Conservation (phyloP, 1,284 basidiomycete genomes). For the Cutaneotrichosporon sp. region DNA sequence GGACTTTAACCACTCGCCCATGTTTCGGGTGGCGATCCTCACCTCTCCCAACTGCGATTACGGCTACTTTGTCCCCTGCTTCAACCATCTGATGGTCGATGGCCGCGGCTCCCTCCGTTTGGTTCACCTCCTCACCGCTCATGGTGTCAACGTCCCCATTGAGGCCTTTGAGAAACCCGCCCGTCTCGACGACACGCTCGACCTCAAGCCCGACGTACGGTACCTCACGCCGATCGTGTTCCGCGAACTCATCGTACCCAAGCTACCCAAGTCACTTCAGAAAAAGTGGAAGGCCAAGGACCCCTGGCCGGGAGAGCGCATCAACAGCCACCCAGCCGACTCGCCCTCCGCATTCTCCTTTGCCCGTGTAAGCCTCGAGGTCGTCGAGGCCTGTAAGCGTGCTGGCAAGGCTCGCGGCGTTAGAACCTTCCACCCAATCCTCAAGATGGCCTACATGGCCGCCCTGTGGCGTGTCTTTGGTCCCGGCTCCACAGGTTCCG, state of each 20-base stretch:
- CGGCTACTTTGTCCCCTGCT: conserved; percentile 15
- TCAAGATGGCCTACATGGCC: conserved; percentile 33
- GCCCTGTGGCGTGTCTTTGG: conserved; percentile 34
- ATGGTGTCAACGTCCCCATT: background rate
- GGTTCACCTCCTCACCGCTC: conserved; percentile 9
- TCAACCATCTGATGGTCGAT: conserved; percentile 19
- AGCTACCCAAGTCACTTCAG: conserved; percentile 35
- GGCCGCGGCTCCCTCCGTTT: conserved; percentile 12
- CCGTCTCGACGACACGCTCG: conserved; percentile 33
- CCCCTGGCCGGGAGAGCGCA: conserved; percentile 33
- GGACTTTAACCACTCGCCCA: conserved; percentile 9
- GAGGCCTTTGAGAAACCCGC: conserved; percentile 9
- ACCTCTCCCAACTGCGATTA: conserved; percentile 31
- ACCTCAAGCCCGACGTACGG: conserved; percentile 25
- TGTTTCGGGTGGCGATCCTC: conserved; percentile 15
- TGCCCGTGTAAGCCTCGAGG: conserved; percentile 16
- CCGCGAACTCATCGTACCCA: conserved; percentile 38
- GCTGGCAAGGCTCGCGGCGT: conserved; percentile 29
- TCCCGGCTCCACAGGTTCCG: background rate
- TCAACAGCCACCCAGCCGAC: conserved; percentile 4
- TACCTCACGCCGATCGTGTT: conserved; percentile 34
- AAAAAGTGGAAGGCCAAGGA: conserved; percentile 21
- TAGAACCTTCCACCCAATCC: conserved; percentile 38
- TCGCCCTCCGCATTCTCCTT: conserved; percentile 19
- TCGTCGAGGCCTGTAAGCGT: conserved; percentile 26